Evolutionary conservation across 2,329 filamentous ascomycete species (phyloP), one percentile per base, ranked within the genome.

Genomic region (Penicillium sp.): DNA sequence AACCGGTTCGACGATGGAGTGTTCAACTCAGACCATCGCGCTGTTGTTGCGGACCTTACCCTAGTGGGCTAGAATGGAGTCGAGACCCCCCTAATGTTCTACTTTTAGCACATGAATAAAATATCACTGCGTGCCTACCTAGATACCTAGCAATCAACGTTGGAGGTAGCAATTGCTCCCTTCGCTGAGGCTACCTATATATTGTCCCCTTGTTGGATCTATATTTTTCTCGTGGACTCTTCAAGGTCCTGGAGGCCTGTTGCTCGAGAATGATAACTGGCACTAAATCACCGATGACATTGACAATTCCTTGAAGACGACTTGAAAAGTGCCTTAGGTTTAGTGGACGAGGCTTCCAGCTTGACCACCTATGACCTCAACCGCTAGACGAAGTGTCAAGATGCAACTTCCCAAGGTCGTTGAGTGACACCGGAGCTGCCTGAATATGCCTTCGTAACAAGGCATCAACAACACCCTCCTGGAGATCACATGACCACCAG

Each of bases 1-100:
- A 84, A 81, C 57, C 63, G 66, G 41, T 84, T 83, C 57, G 81
- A 85, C 40, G 78, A 82, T 58, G 76, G 74, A 1, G 68, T 83
- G 2, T 80, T 74, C 58, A 74, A 69, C 49, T 83, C 79, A 51
- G 82, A 84, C 61, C 82, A 84, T 63, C 71, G 79, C 41, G 79
- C 77, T 41, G 81, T 84, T 5, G 75, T 84, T 41, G 78, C 76
- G 2, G 81, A 84, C 71, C 66, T 70, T 22, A 56, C 58, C 4
- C 56, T 73, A 4, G n/a, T 56, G 25, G 47, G 52, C 13, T 53
- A 51, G 42, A n/a, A 27, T 41, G 36, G 9, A 24, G 7, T 24
- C 18, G 1, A 39, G 13, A 24, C 22, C n/a, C 22, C n/a, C 14
- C 20, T 35, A 18, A n/a, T 16, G n/a, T 7, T 18, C 31, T n/a